Percentiles rank a stretch among this genome's conserved stretches.
These are phyloP conservation scores for Fraxinus quadrangulata DNA, from an alignment of 257 asterid genomes.

Conservation along the genomic window DNA sequence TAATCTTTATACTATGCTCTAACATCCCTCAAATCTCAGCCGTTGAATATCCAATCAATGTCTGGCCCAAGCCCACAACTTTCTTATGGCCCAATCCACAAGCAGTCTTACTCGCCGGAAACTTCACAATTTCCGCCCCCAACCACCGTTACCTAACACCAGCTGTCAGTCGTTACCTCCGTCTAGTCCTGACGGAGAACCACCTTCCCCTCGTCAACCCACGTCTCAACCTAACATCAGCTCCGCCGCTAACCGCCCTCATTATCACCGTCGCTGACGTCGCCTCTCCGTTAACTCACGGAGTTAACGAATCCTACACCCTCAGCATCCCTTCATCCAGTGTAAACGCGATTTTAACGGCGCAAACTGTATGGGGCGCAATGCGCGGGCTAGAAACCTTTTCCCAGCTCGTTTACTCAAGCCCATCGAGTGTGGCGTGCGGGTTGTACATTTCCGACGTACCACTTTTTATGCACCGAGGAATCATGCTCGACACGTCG, in stretches of 20 bases:
- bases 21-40: conserved; percentile 48
- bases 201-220: conserved; percentile 62
- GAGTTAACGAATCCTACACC: conserved; percentile 80
- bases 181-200: conserved; percentile 43
- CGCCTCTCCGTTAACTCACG: conserved; percentile 56
- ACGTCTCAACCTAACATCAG: conserved; percentile 46
- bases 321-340: conserved; percentile 43
- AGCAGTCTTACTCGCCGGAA: conserved; percentile 51
- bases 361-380: conserved; percentile 83
- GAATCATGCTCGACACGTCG: conserved; percentile 79
- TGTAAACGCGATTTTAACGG: conserved; percentile 36
- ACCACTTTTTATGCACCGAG: conserved; percentile 77
- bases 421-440: conserved; percentile 49
- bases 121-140: conserved; percentile 55
- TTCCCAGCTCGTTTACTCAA: conserved; percentile 73
- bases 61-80: conserved; percentile 90
- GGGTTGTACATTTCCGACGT: conserved; percentile 58
- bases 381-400: conserved; percentile 88
- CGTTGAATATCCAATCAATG: conserved; percentile 56
- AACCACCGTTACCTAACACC: conserved; percentile 50
- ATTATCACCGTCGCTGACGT: conserved; percentile 43
- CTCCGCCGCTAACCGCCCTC: conserved; percentile 46
- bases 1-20: neutral
- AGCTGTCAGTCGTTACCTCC: conserved; percentile 65
- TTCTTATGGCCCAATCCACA: conserved; percentile 72